Evolutionary conservation across 352 stramenopile genomes (phyloP), one percentile per base, ranked within the genome.

Genomic region (Phytopythium mirpurense): DNA sequence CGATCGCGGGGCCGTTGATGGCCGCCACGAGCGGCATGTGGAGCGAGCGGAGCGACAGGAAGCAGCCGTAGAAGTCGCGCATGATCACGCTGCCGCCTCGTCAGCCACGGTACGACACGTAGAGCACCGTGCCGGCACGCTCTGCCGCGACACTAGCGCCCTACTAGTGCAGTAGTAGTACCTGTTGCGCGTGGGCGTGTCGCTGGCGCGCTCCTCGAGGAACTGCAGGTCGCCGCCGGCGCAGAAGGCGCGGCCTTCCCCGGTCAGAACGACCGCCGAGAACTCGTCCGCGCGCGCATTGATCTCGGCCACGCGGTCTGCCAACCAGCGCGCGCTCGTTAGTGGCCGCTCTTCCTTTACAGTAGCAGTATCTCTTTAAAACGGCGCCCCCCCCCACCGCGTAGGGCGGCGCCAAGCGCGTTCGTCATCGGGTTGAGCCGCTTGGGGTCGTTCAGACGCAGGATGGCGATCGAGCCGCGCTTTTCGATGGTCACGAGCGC

Each of bases 351-450:
- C 29, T 10, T 4, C 9, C 9, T 9, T 32, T 10, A n/a, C n/a
- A n/a, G n/a, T n/a, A n/a, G 29, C 29, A 32, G 29, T 9, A 32
- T 32, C 29, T 9, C 5, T 9, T 9, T 5, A 32, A 32, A 41
- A n/a, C n/a, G n/a, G n/a, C n/a, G n/a, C 29, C 5, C 9, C 6
- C 27, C 2, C 59, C 16, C 46, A 86, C 74, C 74, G 69, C 75
- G 50, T 16, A 86, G 61, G 2, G 68, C 68, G n/a, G 74, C 58
- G 49, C 86, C 89, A 73, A 97, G 90, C 54, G 87, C 70, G 3
- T 72, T 63, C 2, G 89, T 96, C 65, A 97, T 76, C 14, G 89
- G 78, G 68, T 97, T 97, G 42, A 92, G 69, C n/a, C 78, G 86
- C 59, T 75, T 69, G 0, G 84, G 86, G 37, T 90, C 76, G 48